Evolutionary conservation across 345 rosid genomes (phyloP).

Genomic region (Bruguiera gymnorhiza): DNA sequence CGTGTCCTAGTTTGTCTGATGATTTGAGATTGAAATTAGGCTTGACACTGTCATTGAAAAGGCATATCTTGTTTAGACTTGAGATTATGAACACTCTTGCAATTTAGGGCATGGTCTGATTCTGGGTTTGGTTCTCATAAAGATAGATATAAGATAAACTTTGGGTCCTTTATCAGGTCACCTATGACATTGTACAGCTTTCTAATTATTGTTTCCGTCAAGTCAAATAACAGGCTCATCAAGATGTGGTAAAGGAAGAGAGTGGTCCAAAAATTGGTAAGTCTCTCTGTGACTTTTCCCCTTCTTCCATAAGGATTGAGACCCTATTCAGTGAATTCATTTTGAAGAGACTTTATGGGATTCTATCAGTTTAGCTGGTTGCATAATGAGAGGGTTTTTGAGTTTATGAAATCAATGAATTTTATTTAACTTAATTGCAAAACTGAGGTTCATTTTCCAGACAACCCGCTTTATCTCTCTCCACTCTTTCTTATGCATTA

Average conservation of each 20-base stretch:
- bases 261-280: conserved; percentile 59
- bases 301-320: background rate
- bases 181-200: conserved; percentile 8
- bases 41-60: background rate
- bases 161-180: background rate
- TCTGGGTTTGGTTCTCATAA: background rate
- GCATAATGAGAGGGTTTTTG: too few species aligned
- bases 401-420: too few species aligned
- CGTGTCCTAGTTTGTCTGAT: background rate
- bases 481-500: background rate
- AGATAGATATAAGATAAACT: background rate
- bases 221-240: conserved; percentile 49
- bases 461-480: background rate
- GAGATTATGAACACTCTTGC: background rate
- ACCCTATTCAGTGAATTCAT: background rate
- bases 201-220: background rate
- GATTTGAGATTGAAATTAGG: background rate
- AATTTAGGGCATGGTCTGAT: background rate
- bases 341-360: background rate
- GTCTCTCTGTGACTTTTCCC: conserved; percentile 6
- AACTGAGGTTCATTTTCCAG: background rate
- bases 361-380: background rate
- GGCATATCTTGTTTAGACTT: background rate
- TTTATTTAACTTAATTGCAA: too few species aligned
- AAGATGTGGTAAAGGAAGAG: conserved; percentile 61